Evolutionary conservation across 495 filamentous ascomycete genomes (phyloP).

Genomic region (Durotheca rogersii): DNA sequence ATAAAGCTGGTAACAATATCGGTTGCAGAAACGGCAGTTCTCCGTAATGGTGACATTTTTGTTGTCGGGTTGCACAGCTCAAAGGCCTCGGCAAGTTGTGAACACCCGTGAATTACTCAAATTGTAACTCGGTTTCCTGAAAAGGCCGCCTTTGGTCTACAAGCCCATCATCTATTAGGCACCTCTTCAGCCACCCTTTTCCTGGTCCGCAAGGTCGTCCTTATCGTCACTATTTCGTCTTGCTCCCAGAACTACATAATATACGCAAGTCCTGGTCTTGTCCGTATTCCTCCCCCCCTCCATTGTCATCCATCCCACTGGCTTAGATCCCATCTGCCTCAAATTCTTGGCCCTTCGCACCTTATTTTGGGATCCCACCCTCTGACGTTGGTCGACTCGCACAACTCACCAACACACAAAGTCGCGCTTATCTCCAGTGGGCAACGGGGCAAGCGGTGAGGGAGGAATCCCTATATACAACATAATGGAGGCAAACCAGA

Average conservation of each 20-base stretch:
- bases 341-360: constrained; percentile 1
- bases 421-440: neutral
- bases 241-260: neutral
- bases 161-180: too few species aligned
- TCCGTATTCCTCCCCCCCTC: neutral
- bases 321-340: neutral
- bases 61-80: constrained; percentile 16
- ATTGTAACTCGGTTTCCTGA: constrained; percentile 12
- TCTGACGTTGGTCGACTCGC: neutral
- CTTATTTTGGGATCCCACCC: constrained; percentile 5
- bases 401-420: neutral
- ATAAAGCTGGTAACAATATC: too few species aligned
- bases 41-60: too few species aligned
- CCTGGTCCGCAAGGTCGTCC: too few species aligned
- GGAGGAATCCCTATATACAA: neutral
- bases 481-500: constrained; percentile 21
- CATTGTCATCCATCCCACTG: neutral
- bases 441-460: neutral
- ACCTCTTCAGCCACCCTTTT: too few species aligned
- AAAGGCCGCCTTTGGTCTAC: too few species aligned
- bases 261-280: neutral
- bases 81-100: constrained; percentile 31
- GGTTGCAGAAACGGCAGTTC: too few species aligned
- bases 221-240: neutral
- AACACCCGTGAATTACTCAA: constrained; percentile 9